Base-by-base conservation (phyloP, 2,329 filamentous ascomycete species). In the Xylariaceae sp. region DNA sequence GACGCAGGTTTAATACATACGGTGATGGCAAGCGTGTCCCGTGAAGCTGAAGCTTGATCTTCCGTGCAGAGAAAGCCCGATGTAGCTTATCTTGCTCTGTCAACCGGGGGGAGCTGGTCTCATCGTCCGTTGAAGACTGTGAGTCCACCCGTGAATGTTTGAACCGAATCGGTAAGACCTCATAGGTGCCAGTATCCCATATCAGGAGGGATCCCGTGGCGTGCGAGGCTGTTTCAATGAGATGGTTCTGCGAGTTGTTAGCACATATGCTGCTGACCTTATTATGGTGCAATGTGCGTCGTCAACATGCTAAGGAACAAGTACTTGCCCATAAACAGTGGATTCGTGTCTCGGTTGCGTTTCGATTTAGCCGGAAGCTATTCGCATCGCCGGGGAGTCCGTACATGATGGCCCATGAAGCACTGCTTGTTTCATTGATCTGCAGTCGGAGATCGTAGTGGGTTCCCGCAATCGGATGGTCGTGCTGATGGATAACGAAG, bases 401-500 rank as follows among this genome's bases (percentile, higher is more conserved):
- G 62, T 84, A 85, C 80, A 83, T 84, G 59, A 85, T 75, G 0
- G 82, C 80, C 76, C 76, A 89, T 55, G 81, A 86, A 10, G 81
- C 77, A 22, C 83, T 85, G 63, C 85, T 88, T 0, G 79, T 78
- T 53, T 77, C 75, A 29, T 86, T 88, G 65, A 88, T 85, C 67
- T 89, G 85, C 16, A 89, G 72, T 2, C 86, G 76, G 18, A 89
- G 74, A 67, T 89, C 86, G 71, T 89, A 87, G 65, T 86, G 83
- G 1, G 77, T 76, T 21, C 86, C 85, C 9, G 86, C 84, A 41
- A 87, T 67, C 1, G 86, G 86, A 65, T 89, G 86, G 63, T 88
- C 85, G 65, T 89, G 85, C 64, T 89, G 85, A 66, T 89, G 85
- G 36, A 89, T 77, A 48, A 89, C 80, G 63, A 88, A 89, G 66